A percentile compares a stretch with the other conserved stretches of the same genome.
These are phyloP conservation scores for Panicum miliaceum DNA, from an alignment of 176 grass and related monocot genomes.

Conservation along the genomic window DNA sequence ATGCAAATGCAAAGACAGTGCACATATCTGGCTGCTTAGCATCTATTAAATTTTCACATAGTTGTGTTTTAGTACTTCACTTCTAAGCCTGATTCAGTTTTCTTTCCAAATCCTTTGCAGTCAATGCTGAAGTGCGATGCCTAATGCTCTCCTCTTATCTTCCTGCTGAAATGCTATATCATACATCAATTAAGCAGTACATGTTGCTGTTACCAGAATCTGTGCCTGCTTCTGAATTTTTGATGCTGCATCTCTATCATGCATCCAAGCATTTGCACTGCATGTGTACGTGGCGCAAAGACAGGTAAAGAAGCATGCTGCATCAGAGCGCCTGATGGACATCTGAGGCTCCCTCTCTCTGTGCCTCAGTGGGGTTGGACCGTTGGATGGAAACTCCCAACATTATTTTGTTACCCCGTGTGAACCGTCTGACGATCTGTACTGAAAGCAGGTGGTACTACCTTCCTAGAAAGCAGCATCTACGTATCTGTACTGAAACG, in stretches of 20 bases:
- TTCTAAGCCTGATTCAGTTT: not conserved
- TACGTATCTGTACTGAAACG: conserved; percentile 13
- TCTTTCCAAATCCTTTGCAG: not conserved
- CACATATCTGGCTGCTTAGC: not conserved
- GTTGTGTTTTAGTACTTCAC: not conserved
- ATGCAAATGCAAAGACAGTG: not conserved
- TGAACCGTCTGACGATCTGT: conserved; percentile 11
- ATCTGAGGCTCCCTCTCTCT: conserved; percentile 20
- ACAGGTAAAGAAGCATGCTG: conserved; percentile 9
- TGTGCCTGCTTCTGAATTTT: conserved; percentile 19
- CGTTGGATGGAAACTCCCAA: not conserved
- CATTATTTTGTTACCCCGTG: not conserved
- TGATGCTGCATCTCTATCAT: not conserved
- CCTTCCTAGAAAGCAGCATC: conserved; percentile 35
- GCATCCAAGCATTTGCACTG: not conserved
- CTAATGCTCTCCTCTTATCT: not conserved
- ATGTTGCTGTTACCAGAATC: conserved; percentile 14
- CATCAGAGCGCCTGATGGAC: not conserved
- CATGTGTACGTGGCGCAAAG: conserved; percentile 35
- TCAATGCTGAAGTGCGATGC: not conserved
- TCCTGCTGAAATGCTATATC: not conserved
- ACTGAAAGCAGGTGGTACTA: conserved; percentile 24
- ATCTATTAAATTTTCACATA: not conserved
- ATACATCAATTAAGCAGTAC: not conserved
- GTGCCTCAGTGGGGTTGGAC: too few relatives aligned